These are phyloP conservation scores for Metschnikowia peoriensis DNA, from an alignment of 805 yeast species.

Conservation along the genomic window DNA sequence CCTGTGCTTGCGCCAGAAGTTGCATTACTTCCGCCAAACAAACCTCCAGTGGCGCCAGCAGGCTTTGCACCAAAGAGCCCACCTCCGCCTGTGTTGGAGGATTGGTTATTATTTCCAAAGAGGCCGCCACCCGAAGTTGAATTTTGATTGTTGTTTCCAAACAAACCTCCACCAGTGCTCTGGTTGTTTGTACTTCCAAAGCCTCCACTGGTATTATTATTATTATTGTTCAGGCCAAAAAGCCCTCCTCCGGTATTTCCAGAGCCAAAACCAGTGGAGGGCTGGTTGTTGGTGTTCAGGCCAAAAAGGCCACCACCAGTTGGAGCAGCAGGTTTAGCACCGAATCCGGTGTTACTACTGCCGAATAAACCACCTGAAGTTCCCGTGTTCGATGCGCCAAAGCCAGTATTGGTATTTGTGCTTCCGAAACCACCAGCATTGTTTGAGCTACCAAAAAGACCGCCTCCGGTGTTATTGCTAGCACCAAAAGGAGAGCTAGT, in stretches of 20 bases:
- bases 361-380: slow-evolving; percentile 41
- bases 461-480: slow-evolving; percentile 13
- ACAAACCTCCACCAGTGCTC: slow-evolving; percentile 19
- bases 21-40: slow-evolving; percentile 16
- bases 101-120: slow-evolving; percentile 15
- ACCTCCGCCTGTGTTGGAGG: slow-evolving; percentile 22
- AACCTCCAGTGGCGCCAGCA: slow-evolving; percentile 14
- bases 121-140: slow-evolving; percentile 18
- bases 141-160: slow-evolving; percentile 19
- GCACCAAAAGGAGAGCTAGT: slow-evolving; percentile 18
- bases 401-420: slow-evolving; percentile 2
- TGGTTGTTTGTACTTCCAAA: slow-evolving; percentile 12
- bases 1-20: slow-evolving; percentile 10
- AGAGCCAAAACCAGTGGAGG: slow-evolving; percentile 2
- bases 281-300: slow-evolving; percentile 19
- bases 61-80: slow-evolving; percentile 31
- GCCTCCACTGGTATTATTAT: slow-evolving; percentile 15
- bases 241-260: slow-evolving; percentile 17
- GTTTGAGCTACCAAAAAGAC: slow-evolving; percentile 13
- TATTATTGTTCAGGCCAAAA: slow-evolving; percentile 16
- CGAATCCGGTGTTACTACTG: slow-evolving; percentile 26
- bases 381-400: background rate
- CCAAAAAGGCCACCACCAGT: slow-evolving; percentile 15
- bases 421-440: slow-evolving; percentile 14
- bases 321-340: slow-evolving; percentile 24